Base-by-base conservation (phyloP, 1,139 yeast genomes). In the Taphrina sp. region DNA sequence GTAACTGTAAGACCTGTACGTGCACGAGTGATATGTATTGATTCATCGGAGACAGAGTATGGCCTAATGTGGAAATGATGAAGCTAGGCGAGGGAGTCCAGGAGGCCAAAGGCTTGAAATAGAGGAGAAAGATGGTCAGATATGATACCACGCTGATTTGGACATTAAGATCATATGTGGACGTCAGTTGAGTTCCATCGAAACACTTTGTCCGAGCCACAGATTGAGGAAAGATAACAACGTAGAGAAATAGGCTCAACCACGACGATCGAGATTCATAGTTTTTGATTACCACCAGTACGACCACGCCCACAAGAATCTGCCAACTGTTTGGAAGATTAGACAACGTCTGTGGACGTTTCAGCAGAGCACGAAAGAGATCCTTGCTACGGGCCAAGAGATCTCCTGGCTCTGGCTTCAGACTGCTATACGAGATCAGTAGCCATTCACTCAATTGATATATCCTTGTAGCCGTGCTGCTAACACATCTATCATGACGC, bases 381-480 rank as follows among this genome's bases (percentile, higher is more conserved):
- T 4, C 22, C 17, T 10, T 16, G 7, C 3, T 5, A 33, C 17
- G 23, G 8, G 17, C 3, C 7, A 2, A 16, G 19, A 16, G 20
- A 22, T 17, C 4, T 23, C 10, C 41, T 10, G n/a, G n/a, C 12
- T 41, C 29, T 3, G 19, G 51, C 39, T 23, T 14, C 4, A 34
- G 10, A 17, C 23, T 28, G 20, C 38, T 38, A 10, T 37, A 36
- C 16, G 39, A 35, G 8, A 49, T 20, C 17, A 49, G 29, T 3
- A 23, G 20, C 54, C 54, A 49, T 24, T 49, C 54, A n/a, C 26
- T 14, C 10, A 38, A n/a, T 17, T 49, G 54, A 33, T 49, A 49
- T 10, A 38, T 23, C 2, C 47, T 36, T 8, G 47, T 43, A 26
- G 47, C 47, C 8, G 12, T 43, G 38, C 47, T 43, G 2, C 34